Percentiles rank a stretch among this genome's conserved stretches.
These are phyloP conservation scores for Phytopythium delawarense DNA, from an alignment of 352 stramenopile genomes.

Conservation along the genomic window DNA sequence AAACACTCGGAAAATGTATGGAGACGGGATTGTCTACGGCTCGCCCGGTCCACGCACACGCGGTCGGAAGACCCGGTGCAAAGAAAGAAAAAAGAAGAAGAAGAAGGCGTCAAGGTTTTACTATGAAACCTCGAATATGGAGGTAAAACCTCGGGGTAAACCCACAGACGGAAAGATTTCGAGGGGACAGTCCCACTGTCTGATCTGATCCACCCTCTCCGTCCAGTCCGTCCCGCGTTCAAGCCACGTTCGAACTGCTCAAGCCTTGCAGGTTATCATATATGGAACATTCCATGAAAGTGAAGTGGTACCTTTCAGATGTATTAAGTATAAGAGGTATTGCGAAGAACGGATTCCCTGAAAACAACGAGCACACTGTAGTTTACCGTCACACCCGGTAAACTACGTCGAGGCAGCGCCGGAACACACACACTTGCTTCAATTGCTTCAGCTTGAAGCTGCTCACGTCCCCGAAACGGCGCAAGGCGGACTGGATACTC, in stretches of 20 bases:
- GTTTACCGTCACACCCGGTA: not conserved
- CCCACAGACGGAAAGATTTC: not conserved
- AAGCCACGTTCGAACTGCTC: too few relatives aligned
- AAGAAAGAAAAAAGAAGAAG: not conserved
- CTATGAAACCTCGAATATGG: too few relatives aligned
- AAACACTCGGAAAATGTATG: not conserved
- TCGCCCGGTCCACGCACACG: not conserved
- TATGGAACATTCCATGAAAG: too few relatives aligned
- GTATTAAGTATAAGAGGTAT: too few relatives aligned
- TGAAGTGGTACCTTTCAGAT: too few relatives aligned
- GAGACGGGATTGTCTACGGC: not conserved
- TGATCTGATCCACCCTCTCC: not conserved
- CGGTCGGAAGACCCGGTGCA: not conserved
- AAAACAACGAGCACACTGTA: not conserved
- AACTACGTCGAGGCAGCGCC: not conserved
- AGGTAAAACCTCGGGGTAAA: not conserved
- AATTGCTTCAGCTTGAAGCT: too few relatives aligned
- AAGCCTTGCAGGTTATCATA: too few relatives aligned
- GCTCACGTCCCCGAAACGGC: too few relatives aligned
- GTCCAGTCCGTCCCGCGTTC: too few relatives aligned
- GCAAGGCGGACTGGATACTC: too few relatives aligned
- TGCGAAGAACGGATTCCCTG: too few relatives aligned
- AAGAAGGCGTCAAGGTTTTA: not conserved
- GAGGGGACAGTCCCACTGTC: not conserved
- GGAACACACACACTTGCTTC: not conserved